phyloP scores from a whole-genome alignment of 495 filamentous ascomycete genomes.

The Aspergillus bertholletiae region DNA sequence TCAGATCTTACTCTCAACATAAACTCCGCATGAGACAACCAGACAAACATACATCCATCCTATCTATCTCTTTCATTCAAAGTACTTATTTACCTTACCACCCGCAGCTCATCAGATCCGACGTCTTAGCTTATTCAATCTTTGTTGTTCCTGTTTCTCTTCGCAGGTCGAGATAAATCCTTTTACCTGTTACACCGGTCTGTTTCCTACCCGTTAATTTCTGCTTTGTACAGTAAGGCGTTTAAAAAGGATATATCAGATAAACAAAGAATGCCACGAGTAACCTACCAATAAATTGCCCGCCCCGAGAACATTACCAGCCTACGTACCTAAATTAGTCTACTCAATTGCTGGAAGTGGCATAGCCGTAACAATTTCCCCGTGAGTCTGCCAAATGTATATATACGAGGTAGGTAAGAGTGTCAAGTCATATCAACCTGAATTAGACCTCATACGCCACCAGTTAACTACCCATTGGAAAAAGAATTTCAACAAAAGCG shows the following conservation, averaged over 20 bases:
- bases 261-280: neutral
- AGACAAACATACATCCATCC: neutral
- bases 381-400: no score
- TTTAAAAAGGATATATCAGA: neutral
- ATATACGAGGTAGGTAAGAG: neutral
- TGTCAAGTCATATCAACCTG: neutral
- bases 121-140: neutral
- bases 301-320: no score
- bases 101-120: no score
- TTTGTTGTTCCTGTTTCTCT: neutral
- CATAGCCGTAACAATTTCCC: no score
- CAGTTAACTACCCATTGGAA: neutral
- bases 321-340: neutral
- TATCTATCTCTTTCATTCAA: neutral
- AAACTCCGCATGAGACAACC: neutral
- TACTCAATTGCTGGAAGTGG: neutral
- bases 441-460: neutral
- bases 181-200: neutral
- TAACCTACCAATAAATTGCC: no score
- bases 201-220: neutral
- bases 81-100: no score
- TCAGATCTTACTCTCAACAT: neutral
- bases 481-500: neutral
- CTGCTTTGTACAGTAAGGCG: neutral
- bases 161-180: neutral